These are phyloP conservation scores for Astrephomene gubernaculifera DNA, from an alignment of 139 green algal species.

Conservation along the genomic window DNA sequence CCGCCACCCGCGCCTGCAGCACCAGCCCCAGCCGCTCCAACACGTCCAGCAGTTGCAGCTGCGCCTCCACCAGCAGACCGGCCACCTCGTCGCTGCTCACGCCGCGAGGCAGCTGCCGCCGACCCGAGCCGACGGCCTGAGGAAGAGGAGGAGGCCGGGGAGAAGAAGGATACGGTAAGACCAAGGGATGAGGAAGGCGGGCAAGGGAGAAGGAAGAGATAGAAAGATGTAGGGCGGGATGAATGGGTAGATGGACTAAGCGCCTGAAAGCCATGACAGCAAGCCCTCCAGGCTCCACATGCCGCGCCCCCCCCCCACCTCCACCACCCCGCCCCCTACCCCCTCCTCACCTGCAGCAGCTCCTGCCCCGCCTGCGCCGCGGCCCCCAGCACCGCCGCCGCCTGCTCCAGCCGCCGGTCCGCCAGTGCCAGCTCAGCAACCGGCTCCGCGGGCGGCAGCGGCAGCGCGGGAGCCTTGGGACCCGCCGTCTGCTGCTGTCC, in stretches of 20 bases:
- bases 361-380: background rate
- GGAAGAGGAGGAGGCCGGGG: background rate
- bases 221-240: too few relatives aligned
- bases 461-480: background rate
- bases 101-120: background rate
- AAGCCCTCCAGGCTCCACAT: too few relatives aligned
- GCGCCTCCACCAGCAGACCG: slow-evolving; percentile 44
- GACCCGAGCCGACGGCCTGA: slow-evolving; percentile 19
- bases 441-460: background rate
- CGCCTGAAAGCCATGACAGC: too few relatives aligned
- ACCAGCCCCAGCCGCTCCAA: slow-evolving; percentile 33
- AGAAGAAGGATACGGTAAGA: too few relatives aligned
- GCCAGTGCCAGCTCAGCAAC: slow-evolving; percentile 16
- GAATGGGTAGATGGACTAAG: too few relatives aligned
- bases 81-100: slow-evolving; percentile 28
- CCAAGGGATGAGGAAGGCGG: too few relatives aligned
- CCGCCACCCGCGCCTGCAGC: slow-evolving; percentile 31
- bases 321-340: background rate
- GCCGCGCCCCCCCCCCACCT: background rate
- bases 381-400: slow-evolving; percentile 3
- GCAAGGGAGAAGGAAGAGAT: background rate
- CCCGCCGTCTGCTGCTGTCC: background rate
- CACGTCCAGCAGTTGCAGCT: slow-evolving; percentile 49
- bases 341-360: slow-evolving; percentile 16
- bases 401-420: slow-evolving; percentile 4